Base-by-base conservation (phyloP, 768 basidiomycete genomes). In the Hortiboletus flavorubellus region DNA sequence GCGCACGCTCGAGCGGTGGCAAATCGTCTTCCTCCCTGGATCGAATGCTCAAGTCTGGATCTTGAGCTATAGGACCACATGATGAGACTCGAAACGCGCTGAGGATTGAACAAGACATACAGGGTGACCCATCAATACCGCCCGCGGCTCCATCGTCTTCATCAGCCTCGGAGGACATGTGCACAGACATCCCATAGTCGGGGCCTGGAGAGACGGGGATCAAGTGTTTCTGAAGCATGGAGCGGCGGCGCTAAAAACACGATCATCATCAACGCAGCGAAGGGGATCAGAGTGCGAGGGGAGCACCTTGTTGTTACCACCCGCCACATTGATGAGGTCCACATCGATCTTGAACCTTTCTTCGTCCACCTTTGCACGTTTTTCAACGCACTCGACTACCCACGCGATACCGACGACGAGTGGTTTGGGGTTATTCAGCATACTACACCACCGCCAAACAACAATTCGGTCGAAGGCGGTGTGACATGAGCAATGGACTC, bases 381-480 rank as follows among this genome's bases (percentile, higher is more conserved):
- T 81, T 62, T 93, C 91, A 2, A 80, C 87, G 60, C 91, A 95
- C 64, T 91, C 85, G 2, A 93, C 89, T 5, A 95, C 88, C 93
- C 93, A 94, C 16, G 83, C 87, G 60, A 93, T 90, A 8, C 91
- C 89, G 15, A 96, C 87, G 15, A 92, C 84, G 26, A 74, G 60
- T 0, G 93, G 93, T 64, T 86, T 79, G 64, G 68, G 89, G 39
- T 91, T 85, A 43, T 82, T 75, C 23, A 90, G 72, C 46, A 83
- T 65, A 49, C 88, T 89, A 34, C 10, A 42, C 26, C 26, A 26
- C 26, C 14, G 4, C 26, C 39, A 21, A 23, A 15, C 7, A 49
- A 42, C 2, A 39, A 33, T 15, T 54, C 9, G 34, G 40, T 44
- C 35, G 8, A n/a, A 35, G 11, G 35, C 15, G 3, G n/a, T 46